A percentile compares a stretch with the other conserved stretches of the same genome.
Conservation (phyloP, 371 early-diverging fungal genomes). For the Zopfochytrium polystomum region DNA sequence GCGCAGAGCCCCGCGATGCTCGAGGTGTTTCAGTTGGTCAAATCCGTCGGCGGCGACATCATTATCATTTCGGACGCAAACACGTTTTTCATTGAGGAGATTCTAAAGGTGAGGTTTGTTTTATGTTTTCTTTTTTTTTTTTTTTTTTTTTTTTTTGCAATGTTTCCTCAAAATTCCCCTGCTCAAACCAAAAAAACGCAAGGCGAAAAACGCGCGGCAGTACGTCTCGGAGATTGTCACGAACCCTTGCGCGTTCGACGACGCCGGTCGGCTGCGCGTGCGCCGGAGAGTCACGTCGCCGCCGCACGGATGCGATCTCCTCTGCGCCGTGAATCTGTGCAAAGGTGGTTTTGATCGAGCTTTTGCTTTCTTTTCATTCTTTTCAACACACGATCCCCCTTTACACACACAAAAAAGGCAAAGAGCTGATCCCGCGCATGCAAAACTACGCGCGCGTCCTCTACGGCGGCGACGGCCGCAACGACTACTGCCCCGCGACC, state of each 20-base stretch:
- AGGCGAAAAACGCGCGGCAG: constrained; percentile 57
- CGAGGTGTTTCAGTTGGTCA: constrained; percentile 45
- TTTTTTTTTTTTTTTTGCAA: not conserved
- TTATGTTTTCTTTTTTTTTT: not conserved
- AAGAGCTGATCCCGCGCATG: constrained; percentile 35
- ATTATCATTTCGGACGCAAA: constrained; percentile 61
- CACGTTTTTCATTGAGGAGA: constrained; percentile 65
- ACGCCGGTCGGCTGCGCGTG: constrained; percentile 53
- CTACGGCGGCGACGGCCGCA: constrained; percentile 62
- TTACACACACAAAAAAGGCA: constrained; percentile 44
- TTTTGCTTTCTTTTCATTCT: no score
- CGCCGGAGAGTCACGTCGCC: constrained; percentile 47
- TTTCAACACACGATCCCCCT: no score
- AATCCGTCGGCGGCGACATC: constrained; percentile 48
- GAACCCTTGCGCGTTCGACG: constrained; percentile 64
- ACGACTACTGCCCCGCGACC: constrained; percentile 61
- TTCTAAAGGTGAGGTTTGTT: constrained; percentile 54
- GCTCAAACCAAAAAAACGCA: not conserved
- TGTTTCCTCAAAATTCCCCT: not conserved
- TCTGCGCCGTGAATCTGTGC: constrained; percentile 72
- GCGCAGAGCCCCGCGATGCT: constrained; percentile 50
- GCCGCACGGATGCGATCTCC: constrained; percentile 61
- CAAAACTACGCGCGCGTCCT: constrained; percentile 48
- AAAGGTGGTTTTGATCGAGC: no score
- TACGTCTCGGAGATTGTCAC: constrained; percentile 64